Conservation (phyloP, 164 flowering plant species). For the Magnolia changhungtana region DNA sequence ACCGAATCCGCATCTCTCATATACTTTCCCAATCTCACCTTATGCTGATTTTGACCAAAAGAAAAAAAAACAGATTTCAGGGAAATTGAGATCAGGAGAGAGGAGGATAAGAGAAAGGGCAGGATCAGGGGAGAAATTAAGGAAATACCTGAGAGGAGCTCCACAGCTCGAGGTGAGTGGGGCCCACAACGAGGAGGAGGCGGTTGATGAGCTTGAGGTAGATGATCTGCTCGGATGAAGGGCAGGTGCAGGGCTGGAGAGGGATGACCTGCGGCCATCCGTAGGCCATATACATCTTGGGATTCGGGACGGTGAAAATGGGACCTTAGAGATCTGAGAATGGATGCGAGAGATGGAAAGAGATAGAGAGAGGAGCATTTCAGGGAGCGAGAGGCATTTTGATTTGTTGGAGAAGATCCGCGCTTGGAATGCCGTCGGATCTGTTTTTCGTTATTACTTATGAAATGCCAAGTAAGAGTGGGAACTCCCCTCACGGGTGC, state of each 20-base stretch:
- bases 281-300: constrained; percentile 90
- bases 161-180: constrained; percentile 92
- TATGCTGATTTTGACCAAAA: constrained; percentile 49
- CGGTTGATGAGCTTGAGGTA: constrained; percentile 69
- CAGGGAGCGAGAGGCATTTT: neutral
- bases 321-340: neutral
- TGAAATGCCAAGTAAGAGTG: too few species aligned
- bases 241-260: constrained; percentile 49
- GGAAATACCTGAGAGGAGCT: constrained; percentile 77
- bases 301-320: neutral
- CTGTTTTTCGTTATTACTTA: too few species aligned
- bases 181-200: constrained; percentile 69
- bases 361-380: neutral
- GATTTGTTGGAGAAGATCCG: neutral
- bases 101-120: neutral
- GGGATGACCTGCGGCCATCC: constrained; percentile 99
- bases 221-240: constrained; percentile 61
- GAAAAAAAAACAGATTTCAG: constrained; percentile 1
- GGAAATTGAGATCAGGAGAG: neutral
- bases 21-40: constrained; percentile 85
- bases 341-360: neutral
- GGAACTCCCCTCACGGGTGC: too few species aligned
- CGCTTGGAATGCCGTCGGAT: too few species aligned
- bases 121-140: neutral
- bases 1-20: constrained; percentile 71